Evolutionary conservation across 192 early-diverging fungal genomes (phyloP).

Genomic region (Coemansia asiatica): DNA sequence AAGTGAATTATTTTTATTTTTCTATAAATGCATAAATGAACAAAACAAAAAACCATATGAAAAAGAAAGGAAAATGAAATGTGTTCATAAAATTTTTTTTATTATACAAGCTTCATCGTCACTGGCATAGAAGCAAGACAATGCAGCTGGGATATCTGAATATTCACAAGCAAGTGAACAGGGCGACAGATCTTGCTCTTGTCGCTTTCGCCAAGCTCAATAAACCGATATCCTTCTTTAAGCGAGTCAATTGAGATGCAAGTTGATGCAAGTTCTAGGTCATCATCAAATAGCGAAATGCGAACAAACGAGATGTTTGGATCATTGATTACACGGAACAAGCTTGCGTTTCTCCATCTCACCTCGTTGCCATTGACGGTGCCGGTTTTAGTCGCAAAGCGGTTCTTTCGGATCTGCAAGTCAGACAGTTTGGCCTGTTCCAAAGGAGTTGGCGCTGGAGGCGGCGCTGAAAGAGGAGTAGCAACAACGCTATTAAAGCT

Average conservation of each 20-base stretch:
- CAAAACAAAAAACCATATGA: not conserved
- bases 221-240: constrained; percentile 44
- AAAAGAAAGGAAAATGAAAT: not conserved
- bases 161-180: constrained; percentile 34
- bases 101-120: not conserved
- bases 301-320: constrained; percentile 49
- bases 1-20: not conserved
- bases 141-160: constrained; percentile 49
- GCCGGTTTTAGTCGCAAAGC: constrained; percentile 25
- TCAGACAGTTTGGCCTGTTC: not conserved
- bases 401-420: constrained; percentile 13
- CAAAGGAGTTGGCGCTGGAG: constrained; percentile 33
- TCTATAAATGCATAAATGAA: not conserved
- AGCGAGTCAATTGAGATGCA: constrained; percentile 35
- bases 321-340: constrained; percentile 36
- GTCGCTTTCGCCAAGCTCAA: constrained; percentile 47
- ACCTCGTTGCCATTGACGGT: constrained; percentile 31
- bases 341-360: constrained; percentile 37
- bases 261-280: constrained; percentile 38
- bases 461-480: constrained; percentile 23
- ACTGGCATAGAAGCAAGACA: constrained; percentile 23
- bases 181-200: constrained; percentile 26
- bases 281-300: constrained; percentile 39
- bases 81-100: not conserved
- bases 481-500: constrained; percentile 11